Conservation (phyloP, 106 monocot species). For the Allium fistulosum region DNA sequence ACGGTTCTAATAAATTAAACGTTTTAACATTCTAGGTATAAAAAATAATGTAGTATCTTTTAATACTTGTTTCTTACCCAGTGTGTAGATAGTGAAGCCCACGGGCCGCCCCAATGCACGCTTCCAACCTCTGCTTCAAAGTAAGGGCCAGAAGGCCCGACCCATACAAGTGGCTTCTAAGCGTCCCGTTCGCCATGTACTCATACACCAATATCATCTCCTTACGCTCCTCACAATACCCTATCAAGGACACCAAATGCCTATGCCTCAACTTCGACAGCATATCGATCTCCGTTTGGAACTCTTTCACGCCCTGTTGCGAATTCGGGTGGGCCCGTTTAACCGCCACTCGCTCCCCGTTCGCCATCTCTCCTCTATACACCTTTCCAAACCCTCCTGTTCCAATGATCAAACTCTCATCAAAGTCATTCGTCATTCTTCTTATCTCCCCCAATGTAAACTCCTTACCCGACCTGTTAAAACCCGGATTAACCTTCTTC, state of each 20-base stretch:
- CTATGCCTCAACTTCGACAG: conserved; percentile 69
- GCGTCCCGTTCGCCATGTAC: conserved; percentile 76
- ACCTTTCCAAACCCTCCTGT: conserved; percentile 82
- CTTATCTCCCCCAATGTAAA: conserved; percentile 51
- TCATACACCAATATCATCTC: conserved; percentile 93
- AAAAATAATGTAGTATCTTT: too few relatives aligned
- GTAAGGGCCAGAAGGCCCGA: conserved; percentile 35
- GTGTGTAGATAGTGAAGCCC: conserved; percentile 87
- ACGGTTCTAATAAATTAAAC: too few relatives aligned
- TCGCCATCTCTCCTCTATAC: conserved; percentile 47
- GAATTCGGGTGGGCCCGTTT: conserved; percentile 57
- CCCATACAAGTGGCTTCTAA: conserved; percentile 72
- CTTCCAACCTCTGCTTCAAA: conserved; percentile 67
- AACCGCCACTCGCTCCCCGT: conserved; percentile 38
- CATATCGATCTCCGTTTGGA: conserved; percentile 75
- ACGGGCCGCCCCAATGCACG: conserved; percentile 67
- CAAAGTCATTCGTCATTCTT: conserved; percentile 55
- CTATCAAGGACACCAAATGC: conserved; percentile 74
- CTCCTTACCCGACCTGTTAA: conserved; percentile 32
- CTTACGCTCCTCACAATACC: conserved; percentile 69
- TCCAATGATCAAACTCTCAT: conserved; percentile 63
- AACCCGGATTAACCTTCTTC: neutral
- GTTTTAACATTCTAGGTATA: too few relatives aligned
- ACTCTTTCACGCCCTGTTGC: conserved; percentile 62
- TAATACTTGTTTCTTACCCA: conserved; percentile 27